Conservation (phyloP, 768 basidiomycete genomes). For the Suillus weaverae region DNA sequence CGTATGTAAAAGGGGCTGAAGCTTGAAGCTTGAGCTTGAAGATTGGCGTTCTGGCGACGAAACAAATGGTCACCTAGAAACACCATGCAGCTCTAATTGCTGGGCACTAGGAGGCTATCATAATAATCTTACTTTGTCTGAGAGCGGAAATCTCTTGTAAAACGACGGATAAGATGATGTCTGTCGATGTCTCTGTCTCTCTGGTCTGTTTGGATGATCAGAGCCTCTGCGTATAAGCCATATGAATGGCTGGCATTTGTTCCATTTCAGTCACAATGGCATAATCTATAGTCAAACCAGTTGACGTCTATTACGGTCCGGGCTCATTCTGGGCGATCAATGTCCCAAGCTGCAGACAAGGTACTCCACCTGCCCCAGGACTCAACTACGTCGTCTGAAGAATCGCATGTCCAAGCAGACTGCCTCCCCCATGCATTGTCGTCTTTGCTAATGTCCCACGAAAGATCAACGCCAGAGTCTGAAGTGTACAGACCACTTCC, state of each 20-base stretch:
- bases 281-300: background rate
- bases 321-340: background rate
- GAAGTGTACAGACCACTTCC: background rate
- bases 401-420: background rate
- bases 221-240: too few species aligned
- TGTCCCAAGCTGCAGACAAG: background rate
- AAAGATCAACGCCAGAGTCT: slow-evolving; percentile 1
- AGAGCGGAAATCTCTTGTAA: background rate
- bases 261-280: background rate
- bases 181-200: too few species aligned
- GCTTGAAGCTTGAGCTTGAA: too few species aligned
- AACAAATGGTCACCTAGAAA: background rate
- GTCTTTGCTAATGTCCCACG: background rate
- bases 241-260: background rate
- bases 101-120: background rate
- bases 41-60: too few species aligned
- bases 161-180: too few species aligned
- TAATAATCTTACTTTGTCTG: background rate
- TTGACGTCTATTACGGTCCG: background rate
- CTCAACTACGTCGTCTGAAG: background rate
- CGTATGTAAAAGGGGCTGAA: too few species aligned
- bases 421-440: background rate
- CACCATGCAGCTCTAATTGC: background rate
- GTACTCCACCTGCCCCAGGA: background rate
- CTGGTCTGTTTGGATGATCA: too few species aligned